These are phyloP conservation scores for Rhodofomes roseus DNA, from an alignment of 1,284 basidiomycete species.

Conservation along the genomic window DNA sequence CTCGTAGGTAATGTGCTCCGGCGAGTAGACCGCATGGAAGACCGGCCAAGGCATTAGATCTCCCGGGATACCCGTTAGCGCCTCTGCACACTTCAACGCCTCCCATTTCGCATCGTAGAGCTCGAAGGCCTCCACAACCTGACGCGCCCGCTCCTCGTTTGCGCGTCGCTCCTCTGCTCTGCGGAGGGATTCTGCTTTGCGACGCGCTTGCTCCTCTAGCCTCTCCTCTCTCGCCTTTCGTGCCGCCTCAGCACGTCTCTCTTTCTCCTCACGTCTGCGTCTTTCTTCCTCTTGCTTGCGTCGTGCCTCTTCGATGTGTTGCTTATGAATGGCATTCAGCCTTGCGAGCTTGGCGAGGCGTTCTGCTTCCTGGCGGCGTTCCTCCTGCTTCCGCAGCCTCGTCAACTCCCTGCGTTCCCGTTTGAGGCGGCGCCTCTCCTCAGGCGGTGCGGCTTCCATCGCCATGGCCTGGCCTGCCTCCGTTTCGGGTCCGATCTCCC, in stretches of 20 bases:
- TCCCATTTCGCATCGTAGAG: conserved; percentile 5
- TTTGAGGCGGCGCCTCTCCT: not conserved
- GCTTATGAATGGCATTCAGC: not conserved
- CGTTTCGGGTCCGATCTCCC: not conserved
- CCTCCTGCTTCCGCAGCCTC: not conserved
- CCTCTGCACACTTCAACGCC: not conserved
- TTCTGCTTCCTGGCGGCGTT: not conserved
- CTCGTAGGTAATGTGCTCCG: conserved; percentile 27
- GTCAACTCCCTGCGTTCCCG: not conserved
- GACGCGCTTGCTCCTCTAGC: not conserved
- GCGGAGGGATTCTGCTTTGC: not conserved
- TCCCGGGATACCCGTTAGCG: not conserved
- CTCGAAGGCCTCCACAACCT: not conserved
- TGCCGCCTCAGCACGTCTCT: not conserved
- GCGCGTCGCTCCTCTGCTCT: not conserved
- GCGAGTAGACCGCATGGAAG: not conserved
- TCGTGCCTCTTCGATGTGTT: not conserved
- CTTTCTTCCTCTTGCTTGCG: not conserved
- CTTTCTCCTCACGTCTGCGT: not conserved
- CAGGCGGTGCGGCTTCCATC: no score
- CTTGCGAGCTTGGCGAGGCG: not conserved
- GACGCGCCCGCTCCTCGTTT: not conserved
- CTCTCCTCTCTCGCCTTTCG: not conserved
- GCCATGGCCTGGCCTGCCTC: no score
- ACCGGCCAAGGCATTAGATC: conserved; percentile 3